phyloP scores from a whole-genome alignment of 257 asterid genomes.

The Lithospermum erythrorhizon region DNA sequence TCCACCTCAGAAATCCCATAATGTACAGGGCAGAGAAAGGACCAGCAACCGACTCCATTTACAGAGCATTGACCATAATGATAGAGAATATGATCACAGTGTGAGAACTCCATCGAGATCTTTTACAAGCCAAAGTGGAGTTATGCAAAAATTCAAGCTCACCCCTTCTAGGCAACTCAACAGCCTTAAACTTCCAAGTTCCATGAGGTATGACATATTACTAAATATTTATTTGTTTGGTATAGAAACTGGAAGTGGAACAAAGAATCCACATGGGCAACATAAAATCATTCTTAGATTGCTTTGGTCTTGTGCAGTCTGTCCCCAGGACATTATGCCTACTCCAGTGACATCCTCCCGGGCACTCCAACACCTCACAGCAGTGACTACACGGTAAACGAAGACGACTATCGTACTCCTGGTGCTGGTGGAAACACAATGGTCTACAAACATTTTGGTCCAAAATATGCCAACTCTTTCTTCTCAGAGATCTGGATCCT shows the following conservation, averaged over 20 bases:
- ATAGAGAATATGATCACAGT: conserved; percentile 41
- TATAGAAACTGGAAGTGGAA: not conserved
- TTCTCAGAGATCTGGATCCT: conserved; percentile 58
- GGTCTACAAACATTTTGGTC: conserved; percentile 29
- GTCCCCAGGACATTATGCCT: conserved; percentile 39
- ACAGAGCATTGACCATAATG: conserved; percentile 19
- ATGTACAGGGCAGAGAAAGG: conserved; percentile 6
- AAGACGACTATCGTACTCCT: conserved; percentile 63
- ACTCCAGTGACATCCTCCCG: conserved; percentile 45
- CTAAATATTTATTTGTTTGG: not conserved
- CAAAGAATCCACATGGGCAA: not conserved
- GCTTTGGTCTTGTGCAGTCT: conserved; percentile 27
- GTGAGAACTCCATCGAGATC: conserved; percentile 59
- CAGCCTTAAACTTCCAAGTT: conserved; percentile 21
- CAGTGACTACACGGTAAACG: conserved; percentile 71
- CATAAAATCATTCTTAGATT: not conserved
- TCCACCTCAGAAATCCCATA: conserved; percentile 10
- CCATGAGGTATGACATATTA: conserved; percentile 31
- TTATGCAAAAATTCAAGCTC: conserved; percentile 25
- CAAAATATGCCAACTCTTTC: conserved; percentile 63
- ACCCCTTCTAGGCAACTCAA: conserved; percentile 46
- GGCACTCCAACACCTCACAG: conserved; percentile 59
- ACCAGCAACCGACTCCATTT: conserved; percentile 17
- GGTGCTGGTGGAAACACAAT: conserved; percentile 13
- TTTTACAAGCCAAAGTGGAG: conserved; percentile 42